A percentile compares a stretch with the other conserved stretches of the same genome.
These are phyloP conservation scores for Ploettnerulaceae sp. DNA, from an alignment of 2,329 filamentous ascomycete species.

Conservation along the genomic window DNA sequence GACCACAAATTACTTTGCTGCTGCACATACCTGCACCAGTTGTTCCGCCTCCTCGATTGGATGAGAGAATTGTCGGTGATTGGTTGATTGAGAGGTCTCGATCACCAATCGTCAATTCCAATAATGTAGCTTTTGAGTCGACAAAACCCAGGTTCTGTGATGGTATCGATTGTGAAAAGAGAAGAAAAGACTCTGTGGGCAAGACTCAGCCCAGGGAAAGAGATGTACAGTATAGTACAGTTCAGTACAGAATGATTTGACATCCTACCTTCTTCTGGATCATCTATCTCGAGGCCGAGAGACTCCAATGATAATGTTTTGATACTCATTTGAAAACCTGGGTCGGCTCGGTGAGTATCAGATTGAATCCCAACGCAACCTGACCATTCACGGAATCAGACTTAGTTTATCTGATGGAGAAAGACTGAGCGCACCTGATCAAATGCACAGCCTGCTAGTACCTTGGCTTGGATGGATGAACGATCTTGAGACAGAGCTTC, in stretches of 20 bases:
- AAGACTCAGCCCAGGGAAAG: slow-evolving; percentile 8
- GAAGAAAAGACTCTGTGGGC: slow-evolving; percentile 71
- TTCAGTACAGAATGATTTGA: not conserved
- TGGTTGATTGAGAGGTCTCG: slow-evolving; percentile 74
- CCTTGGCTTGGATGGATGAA: slow-evolving; percentile 4
- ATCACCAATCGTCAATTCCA: slow-evolving; percentile 65
- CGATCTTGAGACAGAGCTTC: not conserved
- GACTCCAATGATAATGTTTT: slow-evolving; percentile 34
- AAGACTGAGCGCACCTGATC: slow-evolving; percentile 6
- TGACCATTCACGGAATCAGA: not conserved
- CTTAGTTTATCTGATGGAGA: slow-evolving; percentile 3
- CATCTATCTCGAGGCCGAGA: slow-evolving; percentile 47
- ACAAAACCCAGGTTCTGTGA: slow-evolving; percentile 81
- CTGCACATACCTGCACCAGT: slow-evolving; percentile 58
- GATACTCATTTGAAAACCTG: slow-evolving; percentile 28
- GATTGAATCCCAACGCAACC: not conserved
- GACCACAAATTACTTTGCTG: not conserved
- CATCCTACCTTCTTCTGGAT: slow-evolving; percentile 54
- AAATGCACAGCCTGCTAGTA: slow-evolving; percentile 5
- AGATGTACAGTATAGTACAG: not conserved
- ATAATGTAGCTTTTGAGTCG: slow-evolving; percentile 58
- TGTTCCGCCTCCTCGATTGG: slow-evolving; percentile 66
- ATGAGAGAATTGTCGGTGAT: slow-evolving; percentile 76
- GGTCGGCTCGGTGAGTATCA: slow-evolving; percentile 5
- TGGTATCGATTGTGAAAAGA: slow-evolving; percentile 73